These are phyloP conservation scores for Aurinia saxatilis DNA, from an alignment of 345 rosid species.

Conservation along the genomic window DNA sequence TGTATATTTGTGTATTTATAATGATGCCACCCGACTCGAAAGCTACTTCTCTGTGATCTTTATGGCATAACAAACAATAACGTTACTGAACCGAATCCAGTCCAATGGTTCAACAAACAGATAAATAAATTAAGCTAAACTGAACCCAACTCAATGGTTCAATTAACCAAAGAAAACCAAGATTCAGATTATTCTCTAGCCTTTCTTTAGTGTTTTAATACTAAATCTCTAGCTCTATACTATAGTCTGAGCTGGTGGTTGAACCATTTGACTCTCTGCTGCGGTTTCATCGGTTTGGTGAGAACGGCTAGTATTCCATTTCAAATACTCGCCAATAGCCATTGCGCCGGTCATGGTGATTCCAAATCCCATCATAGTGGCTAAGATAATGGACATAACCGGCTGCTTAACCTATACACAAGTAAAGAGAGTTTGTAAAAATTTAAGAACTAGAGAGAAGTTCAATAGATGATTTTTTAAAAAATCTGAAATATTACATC, in stretches of 20 bases:
- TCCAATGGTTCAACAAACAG: too few species aligned
- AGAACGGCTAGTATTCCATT: constrained; percentile 29
- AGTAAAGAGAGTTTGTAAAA: not conserved
- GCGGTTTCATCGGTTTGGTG: not conserved
- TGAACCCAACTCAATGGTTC: not conserved
- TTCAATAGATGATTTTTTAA: too few species aligned
- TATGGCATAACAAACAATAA: too few species aligned
- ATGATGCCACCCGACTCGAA: too few species aligned
- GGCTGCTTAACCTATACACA: constrained; percentile 43
- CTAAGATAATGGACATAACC: constrained; percentile 61
- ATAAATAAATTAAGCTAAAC: not conserved
- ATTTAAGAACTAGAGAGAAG: constrained; percentile 1
- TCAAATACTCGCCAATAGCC: constrained; percentile 32
- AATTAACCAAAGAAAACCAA: not conserved
- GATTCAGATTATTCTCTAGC: not conserved
- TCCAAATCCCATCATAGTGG: constrained; percentile 74
- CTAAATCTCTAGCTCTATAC: not conserved
- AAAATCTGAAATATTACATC: not conserved
- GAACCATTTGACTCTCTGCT: not conserved
- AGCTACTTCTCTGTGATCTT: too few species aligned
- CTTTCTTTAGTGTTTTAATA: too few species aligned
- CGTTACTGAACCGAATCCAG: too few species aligned
- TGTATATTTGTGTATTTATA: too few species aligned
- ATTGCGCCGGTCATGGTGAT: constrained; percentile 51
- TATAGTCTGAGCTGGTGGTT: constrained; percentile 16